A percentile compares a stretch with the other conserved stretches of the same genome.
phyloP scores from a whole-genome alignment of 495 filamentous ascomycete genomes.

The Penicillium crystallinum region DNA sequence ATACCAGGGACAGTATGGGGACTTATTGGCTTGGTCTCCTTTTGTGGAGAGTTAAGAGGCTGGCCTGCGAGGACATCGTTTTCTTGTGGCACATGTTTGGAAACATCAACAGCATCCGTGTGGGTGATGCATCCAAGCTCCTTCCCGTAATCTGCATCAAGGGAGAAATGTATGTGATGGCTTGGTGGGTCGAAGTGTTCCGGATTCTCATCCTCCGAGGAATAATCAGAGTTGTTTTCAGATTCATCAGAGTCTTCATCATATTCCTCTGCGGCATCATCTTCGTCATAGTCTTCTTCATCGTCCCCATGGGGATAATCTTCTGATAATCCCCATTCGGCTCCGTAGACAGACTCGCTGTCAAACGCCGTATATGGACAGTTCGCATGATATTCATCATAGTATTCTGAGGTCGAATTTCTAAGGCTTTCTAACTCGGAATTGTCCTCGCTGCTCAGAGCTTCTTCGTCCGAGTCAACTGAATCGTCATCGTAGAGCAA shows the following conservation, averaged over 20 bases:
- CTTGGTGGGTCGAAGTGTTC: background rate
- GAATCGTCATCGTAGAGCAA: conserved; percentile 3
- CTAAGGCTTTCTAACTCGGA: background rate
- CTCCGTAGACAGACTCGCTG: background rate
- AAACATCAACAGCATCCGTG: background rate
- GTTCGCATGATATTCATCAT: background rate
- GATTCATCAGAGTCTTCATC: conserved; percentile 3
- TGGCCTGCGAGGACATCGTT: background rate
- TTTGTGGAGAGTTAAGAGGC: background rate
- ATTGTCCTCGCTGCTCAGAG: background rate
- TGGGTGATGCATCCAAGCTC: background rate
- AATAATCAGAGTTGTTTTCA: background rate
- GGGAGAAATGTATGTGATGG: too few species aligned
- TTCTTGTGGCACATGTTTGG: background rate
- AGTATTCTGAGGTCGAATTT: background rate
- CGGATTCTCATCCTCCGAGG: conserved; percentile 2
- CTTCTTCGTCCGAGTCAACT: conserved; percentile 8
- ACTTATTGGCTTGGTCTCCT: background rate
- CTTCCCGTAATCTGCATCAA: background rate
- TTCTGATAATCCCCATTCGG: background rate
- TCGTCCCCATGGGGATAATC: background rate
- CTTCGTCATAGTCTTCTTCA: background rate
- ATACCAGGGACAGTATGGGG: background rate
- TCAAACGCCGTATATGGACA: background rate
- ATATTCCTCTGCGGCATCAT: background rate